Evolutionary conservation across 352 stramenopile species (phyloP).

Genomic region (Globisporangium cystogenes): DNA sequence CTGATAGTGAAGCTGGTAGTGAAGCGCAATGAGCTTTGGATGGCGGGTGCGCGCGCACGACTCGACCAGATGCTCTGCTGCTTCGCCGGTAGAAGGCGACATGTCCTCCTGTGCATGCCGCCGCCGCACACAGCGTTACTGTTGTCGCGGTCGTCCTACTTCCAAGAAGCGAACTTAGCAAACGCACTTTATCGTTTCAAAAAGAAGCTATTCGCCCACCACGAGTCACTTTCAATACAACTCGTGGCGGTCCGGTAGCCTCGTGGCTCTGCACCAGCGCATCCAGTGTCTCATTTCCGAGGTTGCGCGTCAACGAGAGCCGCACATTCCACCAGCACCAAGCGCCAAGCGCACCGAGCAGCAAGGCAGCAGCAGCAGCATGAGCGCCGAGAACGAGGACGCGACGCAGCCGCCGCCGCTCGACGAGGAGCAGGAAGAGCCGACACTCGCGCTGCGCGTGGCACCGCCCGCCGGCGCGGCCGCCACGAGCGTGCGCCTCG

Average conservation of each 20-base stretch:
- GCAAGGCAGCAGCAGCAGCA: conserved; percentile 1
- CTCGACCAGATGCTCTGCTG: too few species aligned
- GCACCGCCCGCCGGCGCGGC: conserved; percentile 18
- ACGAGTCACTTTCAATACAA: not conserved
- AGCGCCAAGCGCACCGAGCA: too few species aligned
- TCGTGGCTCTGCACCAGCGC: conserved; percentile 43
- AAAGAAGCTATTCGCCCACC: not conserved
- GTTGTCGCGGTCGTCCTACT: too few species aligned
- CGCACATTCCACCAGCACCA: conserved; percentile 5
- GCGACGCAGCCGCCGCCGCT: conserved; percentile 4
- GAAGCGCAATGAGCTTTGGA: too few species aligned
- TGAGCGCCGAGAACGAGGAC: conserved; percentile 10
- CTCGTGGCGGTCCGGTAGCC: conserved; percentile 60
- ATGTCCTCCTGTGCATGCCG: too few species aligned
- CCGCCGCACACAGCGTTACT: too few species aligned
- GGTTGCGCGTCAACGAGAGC: conserved; percentile 75
- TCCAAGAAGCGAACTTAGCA: too few species aligned
- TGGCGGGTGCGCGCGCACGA: too few species aligned
- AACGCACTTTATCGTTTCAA: too few species aligned
- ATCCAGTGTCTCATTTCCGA: conserved; percentile 98
- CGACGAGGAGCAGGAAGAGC: conserved; percentile 29
- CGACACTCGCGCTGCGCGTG: conserved; percentile 49
- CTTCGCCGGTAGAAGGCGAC: too few species aligned
- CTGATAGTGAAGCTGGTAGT: too few species aligned
- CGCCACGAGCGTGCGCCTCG: conserved; percentile 39